A percentile compares a stretch with the other conserved stretches of the same genome.
Evolutionary conservation across 768 basidiomycete species (phyloP).

Genomic region (Kwoniella newhampshirensis): DNA sequence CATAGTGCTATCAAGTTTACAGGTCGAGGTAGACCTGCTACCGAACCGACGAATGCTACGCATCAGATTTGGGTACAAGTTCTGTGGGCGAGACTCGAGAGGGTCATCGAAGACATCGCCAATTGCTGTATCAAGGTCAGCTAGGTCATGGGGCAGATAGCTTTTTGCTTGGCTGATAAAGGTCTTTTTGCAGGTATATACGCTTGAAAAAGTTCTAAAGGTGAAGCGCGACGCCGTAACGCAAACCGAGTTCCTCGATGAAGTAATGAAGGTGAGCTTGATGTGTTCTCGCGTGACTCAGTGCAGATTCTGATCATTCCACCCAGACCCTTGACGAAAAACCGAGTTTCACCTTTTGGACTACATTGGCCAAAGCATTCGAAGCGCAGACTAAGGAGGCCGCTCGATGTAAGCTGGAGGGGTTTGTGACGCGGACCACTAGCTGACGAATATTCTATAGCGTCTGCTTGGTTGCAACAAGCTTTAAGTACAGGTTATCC

Average conservation of each 20-base stretch:
- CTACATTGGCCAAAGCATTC: constrained; percentile 70
- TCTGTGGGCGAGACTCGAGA: constrained; percentile 77
- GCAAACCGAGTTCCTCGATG: constrained; percentile 79
- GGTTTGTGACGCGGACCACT: background rate
- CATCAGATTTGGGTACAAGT: constrained; percentile 81
- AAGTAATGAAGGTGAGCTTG: constrained; percentile 79
- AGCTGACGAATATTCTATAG: constrained; percentile 56
- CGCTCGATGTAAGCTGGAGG: constrained; percentile 62
- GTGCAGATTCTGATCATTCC: background rate
- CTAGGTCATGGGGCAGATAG: background rate
- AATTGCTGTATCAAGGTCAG: constrained; percentile 83
- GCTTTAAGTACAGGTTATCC: constrained; percentile 84
- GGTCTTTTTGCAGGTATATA: constrained; percentile 68
- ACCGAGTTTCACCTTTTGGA: constrained; percentile 90
- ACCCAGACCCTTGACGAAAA: constrained; percentile 78
- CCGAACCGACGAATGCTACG: constrained; percentile 84
- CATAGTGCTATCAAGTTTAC: constrained; percentile 33
- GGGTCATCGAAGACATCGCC: constrained; percentile 82
- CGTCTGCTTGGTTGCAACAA: constrained; percentile 85
- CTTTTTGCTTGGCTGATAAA: background rate
- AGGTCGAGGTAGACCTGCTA: constrained; percentile 50
- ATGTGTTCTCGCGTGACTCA: no score
- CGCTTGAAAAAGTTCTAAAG: constrained; percentile 86
- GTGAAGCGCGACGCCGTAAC: constrained; percentile 80
- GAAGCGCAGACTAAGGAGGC: constrained; percentile 81